These are phyloP conservation scores for Capsaspora owczarzaki DNA, from an alignment of 78 protist genomes.

Conservation along the genomic window DNA sequence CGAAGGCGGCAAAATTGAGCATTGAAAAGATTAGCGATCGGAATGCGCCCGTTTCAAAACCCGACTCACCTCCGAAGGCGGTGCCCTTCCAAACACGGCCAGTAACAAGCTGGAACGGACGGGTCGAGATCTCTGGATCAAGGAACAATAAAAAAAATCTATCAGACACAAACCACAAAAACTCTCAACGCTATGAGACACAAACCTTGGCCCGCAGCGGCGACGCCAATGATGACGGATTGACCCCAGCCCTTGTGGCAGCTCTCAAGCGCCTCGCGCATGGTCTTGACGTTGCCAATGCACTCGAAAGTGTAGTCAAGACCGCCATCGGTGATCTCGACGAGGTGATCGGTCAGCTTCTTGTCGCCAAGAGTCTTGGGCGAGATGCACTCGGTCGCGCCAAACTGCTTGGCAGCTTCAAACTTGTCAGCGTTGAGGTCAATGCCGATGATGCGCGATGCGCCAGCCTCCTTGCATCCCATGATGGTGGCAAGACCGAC, in stretches of 20 bases:
- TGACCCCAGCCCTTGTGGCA: conserved; percentile 53
- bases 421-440: conserved; percentile 77
- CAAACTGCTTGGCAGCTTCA: conserved; percentile 62
- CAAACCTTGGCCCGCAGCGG: conserved; percentile 65
- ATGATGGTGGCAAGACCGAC: conserved; percentile 70
- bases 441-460: conserved; percentile 72
- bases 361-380: conserved; percentile 52
- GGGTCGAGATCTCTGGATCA: conserved; percentile 67
- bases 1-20: too few relatives aligned
- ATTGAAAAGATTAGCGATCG: background rate
- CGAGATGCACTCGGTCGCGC: conserved; percentile 82
- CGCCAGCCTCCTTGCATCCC: conserved; percentile 59
- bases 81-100: conserved; percentile 79
- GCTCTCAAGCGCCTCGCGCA: conserved; percentile 77
- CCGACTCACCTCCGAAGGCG: conserved; percentile 59
- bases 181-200: background rate
- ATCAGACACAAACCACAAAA: background rate
- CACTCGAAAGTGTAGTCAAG: conserved; percentile 89
- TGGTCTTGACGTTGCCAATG: conserved; percentile 72
- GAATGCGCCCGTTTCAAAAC: background rate
- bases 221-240: conserved; percentile 55
- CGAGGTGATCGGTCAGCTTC: background rate
- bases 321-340: conserved; percentile 42
- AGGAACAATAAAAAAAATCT: background rate
- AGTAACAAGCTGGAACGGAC: conserved; percentile 91